Evolutionary conservation across 805 yeast genomes (phyloP).

Genomic region (Clavispora fructus): DNA sequence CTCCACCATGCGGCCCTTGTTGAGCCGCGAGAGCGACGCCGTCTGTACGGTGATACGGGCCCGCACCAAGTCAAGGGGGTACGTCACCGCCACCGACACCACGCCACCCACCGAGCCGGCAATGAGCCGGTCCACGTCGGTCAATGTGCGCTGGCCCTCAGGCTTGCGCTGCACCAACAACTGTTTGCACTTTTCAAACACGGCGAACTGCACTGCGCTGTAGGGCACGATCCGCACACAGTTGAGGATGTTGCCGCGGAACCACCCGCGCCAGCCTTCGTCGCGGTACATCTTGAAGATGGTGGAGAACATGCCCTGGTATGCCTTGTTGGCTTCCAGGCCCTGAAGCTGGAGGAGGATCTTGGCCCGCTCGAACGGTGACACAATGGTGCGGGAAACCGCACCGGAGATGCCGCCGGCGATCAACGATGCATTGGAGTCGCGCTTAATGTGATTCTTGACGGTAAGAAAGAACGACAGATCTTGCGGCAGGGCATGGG

Average conservation of each 20-base stretch:
- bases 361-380: slow-evolving; percentile 93
- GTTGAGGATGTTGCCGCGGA: slow-evolving; percentile 86
- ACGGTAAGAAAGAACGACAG: not conserved
- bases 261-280: slow-evolving; percentile 88
- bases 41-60: slow-evolving; percentile 89
- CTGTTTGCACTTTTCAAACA: slow-evolving; percentile 61
- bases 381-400: slow-evolving; percentile 81
- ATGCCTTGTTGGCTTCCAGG: slow-evolving; percentile 42
- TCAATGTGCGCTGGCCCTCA: slow-evolving; percentile 29
- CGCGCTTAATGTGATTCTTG: slow-evolving; percentile 33
- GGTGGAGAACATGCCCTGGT: slow-evolving; percentile 71
- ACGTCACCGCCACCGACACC: slow-evolving; percentile 74
- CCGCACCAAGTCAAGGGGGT: slow-evolving; percentile 87
- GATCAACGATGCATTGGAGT: slow-evolving; percentile 56
- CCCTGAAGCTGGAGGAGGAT: slow-evolving; percentile 89
- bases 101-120: slow-evolving; percentile 84
- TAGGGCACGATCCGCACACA: slow-evolving; percentile 90
- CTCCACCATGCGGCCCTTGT: slow-evolving; percentile 38
- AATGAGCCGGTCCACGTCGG: slow-evolving; percentile 54
- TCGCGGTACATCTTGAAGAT: slow-evolving; percentile 75
- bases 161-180: slow-evolving; percentile 22
- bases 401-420: slow-evolving; percentile 80
- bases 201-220: slow-evolving; percentile 89
- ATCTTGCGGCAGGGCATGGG: not conserved
- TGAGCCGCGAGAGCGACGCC: slow-evolving; percentile 52